Evolutionary conservation across 2,329 filamentous ascomycete species (phyloP).

Genomic region (Phaeosphaeriaceae sp.): DNA sequence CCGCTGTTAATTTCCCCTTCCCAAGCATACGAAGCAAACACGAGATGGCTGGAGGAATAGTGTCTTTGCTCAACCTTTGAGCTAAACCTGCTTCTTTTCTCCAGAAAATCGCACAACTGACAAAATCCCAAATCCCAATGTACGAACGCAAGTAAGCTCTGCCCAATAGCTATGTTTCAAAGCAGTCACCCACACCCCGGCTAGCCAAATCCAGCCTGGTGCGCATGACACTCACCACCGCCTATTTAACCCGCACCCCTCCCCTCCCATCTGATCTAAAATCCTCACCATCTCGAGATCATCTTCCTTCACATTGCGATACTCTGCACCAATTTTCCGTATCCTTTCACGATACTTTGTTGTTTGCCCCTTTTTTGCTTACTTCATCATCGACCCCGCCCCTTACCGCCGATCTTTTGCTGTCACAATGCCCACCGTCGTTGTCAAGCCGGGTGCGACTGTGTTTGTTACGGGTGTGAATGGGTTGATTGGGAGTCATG

Average conservation of each 20-base stretch:
- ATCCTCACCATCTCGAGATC: slow-evolving; percentile 1
- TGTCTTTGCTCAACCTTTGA: no score
- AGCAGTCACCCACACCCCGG: no score
- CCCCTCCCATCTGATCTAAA: neutral
- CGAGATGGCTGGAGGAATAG: no score
- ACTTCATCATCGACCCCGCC: slow-evolving; percentile 13
- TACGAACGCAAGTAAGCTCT: no score
- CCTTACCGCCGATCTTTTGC: slow-evolving; percentile 13
- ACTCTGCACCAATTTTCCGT: neutral
- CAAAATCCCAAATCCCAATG: no score
- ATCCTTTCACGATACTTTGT: neutral
- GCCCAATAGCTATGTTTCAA: no score
- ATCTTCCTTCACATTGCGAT: neutral
- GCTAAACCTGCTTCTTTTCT: no score
- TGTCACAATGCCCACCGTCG: slow-evolving; percentile 21
- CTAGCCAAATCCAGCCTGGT: slow-evolving; percentile 11
- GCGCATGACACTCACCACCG: neutral
- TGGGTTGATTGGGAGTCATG: slow-evolving; percentile 43
- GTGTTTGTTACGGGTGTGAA: slow-evolving; percentile 47
- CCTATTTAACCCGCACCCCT: slow-evolving; percentile 5
- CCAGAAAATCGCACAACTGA: no score
- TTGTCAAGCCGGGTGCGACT: slow-evolving; percentile 29
- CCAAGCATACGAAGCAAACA: no score
- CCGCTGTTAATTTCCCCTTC: no score
- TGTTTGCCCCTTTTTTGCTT: slow-evolving; percentile 15